phyloP scores from a whole-genome alignment of 2,329 filamentous ascomycete genomes.

The Colletotrichum lupini region DNA sequence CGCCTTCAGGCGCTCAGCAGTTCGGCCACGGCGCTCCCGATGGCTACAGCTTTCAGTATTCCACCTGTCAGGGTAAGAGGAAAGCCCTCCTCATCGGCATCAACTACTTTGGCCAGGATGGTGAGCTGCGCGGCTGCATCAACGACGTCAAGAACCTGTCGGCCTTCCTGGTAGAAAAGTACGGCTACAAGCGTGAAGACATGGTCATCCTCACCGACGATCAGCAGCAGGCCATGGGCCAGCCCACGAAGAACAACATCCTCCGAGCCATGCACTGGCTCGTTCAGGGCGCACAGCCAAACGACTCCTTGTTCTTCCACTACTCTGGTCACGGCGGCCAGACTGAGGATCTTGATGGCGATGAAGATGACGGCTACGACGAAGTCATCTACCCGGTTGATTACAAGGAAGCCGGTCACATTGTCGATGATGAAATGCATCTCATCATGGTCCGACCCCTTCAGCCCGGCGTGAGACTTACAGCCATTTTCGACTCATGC shows the following conservation, averaged over 20 bases:
- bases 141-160: conserved; percentile 85
- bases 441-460: conserved; percentile 81
- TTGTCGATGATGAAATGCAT: conserved; percentile 84
- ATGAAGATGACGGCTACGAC: conserved; percentile 82
- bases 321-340: conserved; percentile 84
- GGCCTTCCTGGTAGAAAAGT: conserved; percentile 73
- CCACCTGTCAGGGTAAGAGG: conserved; percentile 76
- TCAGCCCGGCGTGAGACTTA: conserved; percentile 84
- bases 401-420: conserved; percentile 75
- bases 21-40: conserved; percentile 77
- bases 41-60: conserved; percentile 80
- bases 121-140: conserved; percentile 81
- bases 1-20: conserved; percentile 62
- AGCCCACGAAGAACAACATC: conserved; percentile 82
- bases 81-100: conserved; percentile 83
- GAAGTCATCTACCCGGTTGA: conserved; percentile 85
- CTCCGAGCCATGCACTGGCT: conserved; percentile 81
- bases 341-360: conserved; percentile 77
- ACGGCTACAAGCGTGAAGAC: conserved; percentile 80
- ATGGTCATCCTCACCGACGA: conserved; percentile 85
- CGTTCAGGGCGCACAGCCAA: conserved; percentile 75
- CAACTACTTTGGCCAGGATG: conserved; percentile 81
- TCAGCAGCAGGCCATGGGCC: conserved; percentile 74
- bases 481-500: conserved; percentile 85
- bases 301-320: conserved; percentile 82